Evolutionary conservation across 2,329 filamentous ascomycete genomes (phyloP).

Genomic region (Hypoxylon sp.): DNA sequence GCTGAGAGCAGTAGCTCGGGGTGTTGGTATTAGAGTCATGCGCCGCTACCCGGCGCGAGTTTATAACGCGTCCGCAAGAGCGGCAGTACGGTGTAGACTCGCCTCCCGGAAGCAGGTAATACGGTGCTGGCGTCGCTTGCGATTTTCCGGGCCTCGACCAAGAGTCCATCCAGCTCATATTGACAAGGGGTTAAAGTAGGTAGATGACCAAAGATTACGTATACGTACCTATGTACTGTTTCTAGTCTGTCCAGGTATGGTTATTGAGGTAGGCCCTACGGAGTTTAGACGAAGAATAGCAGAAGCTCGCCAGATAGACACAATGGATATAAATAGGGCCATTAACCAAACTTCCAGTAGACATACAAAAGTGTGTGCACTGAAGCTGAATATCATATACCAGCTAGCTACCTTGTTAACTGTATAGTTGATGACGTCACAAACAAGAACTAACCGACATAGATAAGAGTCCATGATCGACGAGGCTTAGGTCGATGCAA

Average conservation of each 20-base stretch:
- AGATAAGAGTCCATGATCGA: neutral
- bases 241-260: conserved; percentile 2
- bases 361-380: neutral
- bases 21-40: conserved; percentile 32
- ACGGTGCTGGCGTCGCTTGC: conserved; percentile 64
- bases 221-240: neutral
- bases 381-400: neutral
- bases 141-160: conserved; percentile 59
- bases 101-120: conserved; percentile 65
- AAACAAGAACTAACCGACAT: neutral
- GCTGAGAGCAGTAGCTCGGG: conserved; percentile 70
- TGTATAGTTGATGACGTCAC: conserved; percentile 29
- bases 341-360: neutral
- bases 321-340: neutral
- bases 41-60: conserved; percentile 54
- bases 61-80: conserved; percentile 70
- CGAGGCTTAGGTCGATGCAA: neutral
- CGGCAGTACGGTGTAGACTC: conserved; percentile 69
- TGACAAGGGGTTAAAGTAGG: neutral
- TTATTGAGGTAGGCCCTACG: neutral
- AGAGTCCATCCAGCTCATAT: conserved; percentile 61
- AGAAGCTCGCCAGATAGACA: neutral
- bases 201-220: neutral
- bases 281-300: neutral
- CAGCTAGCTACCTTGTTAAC: neutral